Percentiles rank a stretch among this genome's conserved stretches.
phyloP scores from a whole-genome alignment of 345 rosid species.

The Ceriops decandra region DNA sequence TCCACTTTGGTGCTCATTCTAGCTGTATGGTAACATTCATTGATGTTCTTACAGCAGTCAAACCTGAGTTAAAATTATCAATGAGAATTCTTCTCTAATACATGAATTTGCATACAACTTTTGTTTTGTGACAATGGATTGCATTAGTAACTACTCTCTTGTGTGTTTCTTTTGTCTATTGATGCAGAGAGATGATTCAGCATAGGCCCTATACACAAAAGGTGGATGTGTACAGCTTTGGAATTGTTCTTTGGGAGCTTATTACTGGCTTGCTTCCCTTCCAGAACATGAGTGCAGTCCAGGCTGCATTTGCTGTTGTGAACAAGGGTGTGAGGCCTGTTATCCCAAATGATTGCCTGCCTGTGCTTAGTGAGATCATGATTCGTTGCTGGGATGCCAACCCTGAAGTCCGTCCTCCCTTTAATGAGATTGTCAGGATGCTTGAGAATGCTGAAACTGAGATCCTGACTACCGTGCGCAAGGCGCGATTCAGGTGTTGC shows the following conservation, averaged over 20 bases:
- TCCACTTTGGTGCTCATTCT: too few relatives aligned
- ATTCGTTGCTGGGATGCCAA: constrained; percentile 32
- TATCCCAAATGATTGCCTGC: constrained; percentile 27
- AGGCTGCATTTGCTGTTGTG: constrained; percentile 35
- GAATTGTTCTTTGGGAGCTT: constrained; percentile 32
- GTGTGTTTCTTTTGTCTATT: not conserved
- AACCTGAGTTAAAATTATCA: too few relatives aligned
- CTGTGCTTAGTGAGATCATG: constrained; percentile 27
- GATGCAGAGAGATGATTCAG: constrained; percentile 32
- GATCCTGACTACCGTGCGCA: constrained; percentile 29
- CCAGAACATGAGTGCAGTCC: constrained; percentile 35
- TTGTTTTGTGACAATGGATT: not conserved
- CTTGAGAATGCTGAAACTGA: constrained; percentile 27
- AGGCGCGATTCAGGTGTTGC: constrained; percentile 36
- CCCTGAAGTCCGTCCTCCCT: constrained; percentile 29
- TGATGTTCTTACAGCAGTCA: too few relatives aligned
- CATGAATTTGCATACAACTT: not conserved
- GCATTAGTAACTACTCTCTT: not conserved
- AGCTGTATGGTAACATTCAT: too few relatives aligned
- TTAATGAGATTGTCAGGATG: constrained; percentile 24
- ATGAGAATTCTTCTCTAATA: too few relatives aligned
- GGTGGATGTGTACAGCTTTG: constrained; percentile 35
- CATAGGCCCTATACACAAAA: constrained; percentile 32
- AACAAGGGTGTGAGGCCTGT: constrained; percentile 29
- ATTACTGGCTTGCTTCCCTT: constrained; percentile 30